Base-by-base conservation (phyloP, 2,329 filamentous ascomycete species). In the Chrysosporium queenslandicum region DNA sequence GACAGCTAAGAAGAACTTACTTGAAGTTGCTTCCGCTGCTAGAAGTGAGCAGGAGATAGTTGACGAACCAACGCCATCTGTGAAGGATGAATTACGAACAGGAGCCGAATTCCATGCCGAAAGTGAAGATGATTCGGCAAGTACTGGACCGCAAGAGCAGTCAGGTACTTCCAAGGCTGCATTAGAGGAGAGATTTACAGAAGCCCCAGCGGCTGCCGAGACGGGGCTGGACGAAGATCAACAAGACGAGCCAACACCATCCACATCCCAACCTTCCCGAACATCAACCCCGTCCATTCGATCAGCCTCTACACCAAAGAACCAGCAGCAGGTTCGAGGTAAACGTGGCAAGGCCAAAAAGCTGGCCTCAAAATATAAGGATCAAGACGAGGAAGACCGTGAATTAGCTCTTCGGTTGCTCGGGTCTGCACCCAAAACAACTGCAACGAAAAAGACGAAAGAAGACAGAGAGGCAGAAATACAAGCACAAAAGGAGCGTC, bases 301-400 rank as follows among this genome's bases (percentile, higher is more conserved):
- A 39, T 23, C 43, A 50, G 4, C 16, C 21, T 52, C 27, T 16
- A 53, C 52, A 42, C 32, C 54, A 45, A 56, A 55, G 46, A 52
- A 53, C 42, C 60, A 56, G 50, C 54, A 50, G 57, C 57, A 49
- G 43, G 68, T 76, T 12, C 82, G 90, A 53, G 88, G 89, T 27
- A 88, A 94, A 66, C 82, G 80, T 53, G 78, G 78, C 55, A 95
- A 94, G 66, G 82, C 83, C 40, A 95, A 94, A 74, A 94, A 92
- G 67, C 82, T 87, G 1, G 87, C 87, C 2, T 74, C 80, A 54
- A 96, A 95, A 66, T 98, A 98, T 71, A 91, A 86, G 42, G 75
- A 94, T 60, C 92, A 97, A 74, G 91, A 97, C 61, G 89, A 95
- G 52, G 91, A 95, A 68, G 92, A 98, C 63, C 87, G 89, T 11